Evolutionary conservation across 331 rosid genomes (phyloP).

Genomic region (Acacia pycnantha): DNA sequence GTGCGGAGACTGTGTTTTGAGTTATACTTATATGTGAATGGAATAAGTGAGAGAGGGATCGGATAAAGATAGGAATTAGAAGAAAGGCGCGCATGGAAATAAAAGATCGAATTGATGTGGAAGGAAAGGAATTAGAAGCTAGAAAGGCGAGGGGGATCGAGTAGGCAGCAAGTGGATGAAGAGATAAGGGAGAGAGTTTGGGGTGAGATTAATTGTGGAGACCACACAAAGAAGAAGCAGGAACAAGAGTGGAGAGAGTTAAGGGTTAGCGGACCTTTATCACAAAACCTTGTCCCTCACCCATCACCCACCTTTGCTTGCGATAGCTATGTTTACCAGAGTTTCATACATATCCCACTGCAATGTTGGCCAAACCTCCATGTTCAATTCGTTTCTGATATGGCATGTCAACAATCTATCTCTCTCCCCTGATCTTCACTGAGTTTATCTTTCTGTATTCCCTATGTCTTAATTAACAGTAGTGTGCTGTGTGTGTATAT

Average conservation of each 20-base stretch:
- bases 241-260: slow-evolving; percentile 7
- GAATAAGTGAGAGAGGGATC: neutral
- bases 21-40: neutral
- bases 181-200: slow-evolving; percentile 48
- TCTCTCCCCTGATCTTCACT: neutral
- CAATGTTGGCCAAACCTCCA: neutral
- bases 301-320: slow-evolving; percentile 14
- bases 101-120: neutral
- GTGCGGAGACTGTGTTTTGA: neutral
- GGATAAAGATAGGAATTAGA: neutral
- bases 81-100: neutral
- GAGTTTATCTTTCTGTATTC: neutral
- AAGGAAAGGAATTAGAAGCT: neutral
- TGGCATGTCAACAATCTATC: neutral
- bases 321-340: slow-evolving; percentile 12
- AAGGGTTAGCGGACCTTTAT: slow-evolving; percentile 30
- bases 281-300: slow-evolving; percentile 24
- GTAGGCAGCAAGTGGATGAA: slow-evolving; percentile 39
- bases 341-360: neutral
- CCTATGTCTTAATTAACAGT: neutral
- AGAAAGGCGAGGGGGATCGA: neutral
- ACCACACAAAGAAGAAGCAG: slow-evolving; percentile 29
- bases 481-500: neutral
- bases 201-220: slow-evolving; percentile 15
- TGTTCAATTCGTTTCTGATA: neutral